Conservation (phyloP, 129 eudicot genomes). For the Silybum marianum region DNA sequence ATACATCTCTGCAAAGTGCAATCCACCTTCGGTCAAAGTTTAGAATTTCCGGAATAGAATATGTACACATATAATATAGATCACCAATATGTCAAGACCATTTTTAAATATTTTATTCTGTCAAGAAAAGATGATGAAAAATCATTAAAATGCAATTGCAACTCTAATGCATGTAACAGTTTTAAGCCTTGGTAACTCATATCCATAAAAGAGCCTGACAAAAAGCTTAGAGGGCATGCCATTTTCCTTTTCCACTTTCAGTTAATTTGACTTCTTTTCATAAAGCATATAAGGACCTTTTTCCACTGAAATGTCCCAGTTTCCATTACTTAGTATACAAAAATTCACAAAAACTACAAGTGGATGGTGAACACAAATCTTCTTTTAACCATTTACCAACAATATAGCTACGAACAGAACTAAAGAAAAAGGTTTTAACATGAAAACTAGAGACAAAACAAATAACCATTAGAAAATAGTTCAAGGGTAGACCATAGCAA, state of each 20-base stretch:
- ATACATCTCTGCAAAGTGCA: conserved; percentile 60
- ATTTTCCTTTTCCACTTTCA: conserved; percentile 2
- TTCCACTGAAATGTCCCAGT: not conserved
- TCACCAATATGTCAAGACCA: conserved; percentile 1
- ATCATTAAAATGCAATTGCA: not conserved
- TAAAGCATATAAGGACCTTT: not conserved
- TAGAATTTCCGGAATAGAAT: not conserved
- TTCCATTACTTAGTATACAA: not conserved
- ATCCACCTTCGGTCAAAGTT: not conserved
- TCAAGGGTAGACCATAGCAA: no score
- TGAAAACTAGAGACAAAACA: no score
- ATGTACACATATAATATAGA: not conserved
- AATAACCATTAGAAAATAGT: no score
- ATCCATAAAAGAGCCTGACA: not conserved
- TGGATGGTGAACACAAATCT: not conserved
- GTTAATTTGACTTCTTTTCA: not conserved
- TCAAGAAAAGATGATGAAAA: not conserved
- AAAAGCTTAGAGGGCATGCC: not conserved
- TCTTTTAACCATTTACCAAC: conserved; percentile 20
- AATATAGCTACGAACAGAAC: not conserved
- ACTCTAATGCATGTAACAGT: not conserved
- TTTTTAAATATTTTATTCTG: conserved; percentile 2
- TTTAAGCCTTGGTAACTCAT: not conserved
- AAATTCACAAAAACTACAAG: not conserved
- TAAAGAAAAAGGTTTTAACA: no score